phyloP scores from a whole-genome alignment of 768 basidiomycete genomes.

The Boletellus ananiceps region DNA sequence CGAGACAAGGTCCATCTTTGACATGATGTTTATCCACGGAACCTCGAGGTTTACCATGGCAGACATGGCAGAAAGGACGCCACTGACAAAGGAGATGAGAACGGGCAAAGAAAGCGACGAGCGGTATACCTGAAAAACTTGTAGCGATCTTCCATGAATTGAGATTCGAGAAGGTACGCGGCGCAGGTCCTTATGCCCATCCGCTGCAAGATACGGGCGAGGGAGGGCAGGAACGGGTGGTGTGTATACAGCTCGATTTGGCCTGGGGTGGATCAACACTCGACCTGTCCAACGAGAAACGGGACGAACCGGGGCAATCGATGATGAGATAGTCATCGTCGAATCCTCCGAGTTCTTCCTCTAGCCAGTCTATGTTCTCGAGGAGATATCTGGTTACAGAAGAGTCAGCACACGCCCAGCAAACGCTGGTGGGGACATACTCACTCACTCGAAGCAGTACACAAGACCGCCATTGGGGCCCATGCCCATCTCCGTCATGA shows the following conservation, averaged over 20 bases:
- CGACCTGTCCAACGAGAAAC: background rate
- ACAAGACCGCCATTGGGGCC: slow-evolving; percentile 97
- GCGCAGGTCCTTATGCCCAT: slow-evolving; percentile 86
- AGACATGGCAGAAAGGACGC: slow-evolving; percentile 96
- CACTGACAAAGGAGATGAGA: slow-evolving; percentile 42
- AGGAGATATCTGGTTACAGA: slow-evolving; percentile 73
- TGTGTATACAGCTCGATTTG: slow-evolving; percentile 99
- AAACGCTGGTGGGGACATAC: slow-evolving; percentile 27
- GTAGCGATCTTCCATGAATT: slow-evolving; percentile 99
- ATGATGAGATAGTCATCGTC: slow-evolving; percentile 95
- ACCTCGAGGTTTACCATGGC: slow-evolving; percentile 98
- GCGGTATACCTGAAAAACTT: slow-evolving; percentile 84
- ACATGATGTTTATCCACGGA: slow-evolving; percentile 97
- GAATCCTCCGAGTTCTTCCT: slow-evolving; percentile 91
- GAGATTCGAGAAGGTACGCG: slow-evolving; percentile 91
- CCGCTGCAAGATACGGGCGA: slow-evolving; percentile 69
- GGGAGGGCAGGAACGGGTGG: slow-evolving; percentile 90
- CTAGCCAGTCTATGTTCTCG: slow-evolving; percentile 97
- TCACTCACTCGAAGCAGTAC: slow-evolving; percentile 98
- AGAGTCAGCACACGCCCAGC: background rate
- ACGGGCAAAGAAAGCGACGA: background rate
- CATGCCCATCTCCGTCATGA: slow-evolving; percentile 91
- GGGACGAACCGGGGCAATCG: slow-evolving; percentile 75
- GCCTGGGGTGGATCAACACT: slow-evolving; percentile 42
- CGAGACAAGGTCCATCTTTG: slow-evolving; percentile 97